Percentiles rank a stretch among this genome's conserved stretches.
These are phyloP conservation scores for Ogataea methanolica DNA, from an alignment of 805 yeast species.

Conservation along the genomic window DNA sequence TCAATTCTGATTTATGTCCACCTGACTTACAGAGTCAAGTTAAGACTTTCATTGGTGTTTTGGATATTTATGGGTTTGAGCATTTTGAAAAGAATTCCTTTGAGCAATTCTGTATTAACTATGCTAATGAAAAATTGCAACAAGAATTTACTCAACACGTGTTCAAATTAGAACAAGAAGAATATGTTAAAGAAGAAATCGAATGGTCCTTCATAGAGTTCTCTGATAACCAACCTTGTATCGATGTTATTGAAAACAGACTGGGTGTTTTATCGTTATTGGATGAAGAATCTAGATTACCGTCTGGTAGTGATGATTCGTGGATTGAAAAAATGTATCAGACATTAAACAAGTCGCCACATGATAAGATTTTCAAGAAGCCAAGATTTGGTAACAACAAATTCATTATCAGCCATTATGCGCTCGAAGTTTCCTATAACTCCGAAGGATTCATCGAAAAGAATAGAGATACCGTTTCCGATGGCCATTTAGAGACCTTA, in stretches of 20 bases:
- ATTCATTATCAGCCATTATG: slow-evolving; percentile 89
- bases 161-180: slow-evolving; percentile 94
- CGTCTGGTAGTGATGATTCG: slow-evolving; percentile 87
- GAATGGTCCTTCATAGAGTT: slow-evolving; percentile 97
- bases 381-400: slow-evolving; percentile 93
- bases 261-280: slow-evolving; percentile 82
- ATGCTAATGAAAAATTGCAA: slow-evolving; percentile 94
- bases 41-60: slow-evolving; percentile 83
- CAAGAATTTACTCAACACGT: slow-evolving; percentile 98
- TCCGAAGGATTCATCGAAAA: slow-evolving; percentile 94
- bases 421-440: slow-evolving; percentile 88
- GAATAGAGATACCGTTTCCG: slow-evolving; percentile 96
- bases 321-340: slow-evolving; percentile 90
- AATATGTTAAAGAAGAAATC: slow-evolving; percentile 84
- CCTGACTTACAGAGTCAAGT: slow-evolving; percentile 57
- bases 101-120: slow-evolving; percentile 96
- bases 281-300: slow-evolving; percentile 94
- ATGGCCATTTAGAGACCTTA: slow-evolving; percentile 86
- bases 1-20: slow-evolving; percentile 78
- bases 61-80: slow-evolving; percentile 97
- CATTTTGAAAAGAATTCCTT: slow-evolving; percentile 92
- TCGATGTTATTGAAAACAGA: slow-evolving; percentile 82
- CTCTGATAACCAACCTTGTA: slow-evolving; percentile 96
- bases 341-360: slow-evolving; percentile 74
- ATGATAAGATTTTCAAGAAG: slow-evolving; percentile 74